Evolutionary conservation across 768 basidiomycete genomes (phyloP).

Genomic region (Amanita pallidorosea): DNA sequence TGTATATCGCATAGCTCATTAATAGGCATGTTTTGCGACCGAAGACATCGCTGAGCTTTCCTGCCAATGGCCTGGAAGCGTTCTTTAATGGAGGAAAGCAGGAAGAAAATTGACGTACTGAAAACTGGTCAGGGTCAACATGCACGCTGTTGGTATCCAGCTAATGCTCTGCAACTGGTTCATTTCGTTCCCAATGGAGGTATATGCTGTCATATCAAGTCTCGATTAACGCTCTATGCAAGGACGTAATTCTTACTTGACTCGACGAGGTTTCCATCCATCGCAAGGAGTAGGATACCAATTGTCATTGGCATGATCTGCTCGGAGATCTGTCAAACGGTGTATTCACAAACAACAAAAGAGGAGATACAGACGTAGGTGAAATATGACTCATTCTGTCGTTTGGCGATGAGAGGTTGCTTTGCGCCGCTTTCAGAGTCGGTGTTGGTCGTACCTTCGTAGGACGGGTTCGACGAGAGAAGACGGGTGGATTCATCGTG

Average conservation of each 20-base stretch:
- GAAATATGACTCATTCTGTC: background rate
- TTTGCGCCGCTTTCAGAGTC: background rate
- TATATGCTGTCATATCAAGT: conserved; percentile 26
- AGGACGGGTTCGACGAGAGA: background rate
- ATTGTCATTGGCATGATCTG: conserved; percentile 39
- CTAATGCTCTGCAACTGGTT: conserved; percentile 54
- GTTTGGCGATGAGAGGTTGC: background rate
- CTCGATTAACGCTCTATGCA: background rate
- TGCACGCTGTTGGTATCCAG: conserved; percentile 57
- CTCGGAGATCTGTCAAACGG: background rate
- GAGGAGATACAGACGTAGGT: background rate
- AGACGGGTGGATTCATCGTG: background rate
- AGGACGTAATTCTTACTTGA: conserved; percentile 21
- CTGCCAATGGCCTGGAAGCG: conserved; percentile 43
- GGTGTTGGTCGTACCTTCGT: background rate
- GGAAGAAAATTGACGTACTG: conserved; percentile 27
- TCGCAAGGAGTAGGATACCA: conserved; percentile 35
- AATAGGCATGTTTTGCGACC: conserved; percentile 49
- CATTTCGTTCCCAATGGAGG: conserved; percentile 47
- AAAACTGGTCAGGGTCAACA: conserved; percentile 49
- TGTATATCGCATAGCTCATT: conserved; percentile 43
- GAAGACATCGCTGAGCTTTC: conserved; percentile 58
- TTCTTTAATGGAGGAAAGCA: too few relatives aligned
- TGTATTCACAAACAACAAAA: background rate
- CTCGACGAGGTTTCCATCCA: conserved; percentile 40